These are phyloP conservation scores for Candida oleophila DNA, from an alignment of 805 yeast species.

Conservation along the genomic window DNA sequence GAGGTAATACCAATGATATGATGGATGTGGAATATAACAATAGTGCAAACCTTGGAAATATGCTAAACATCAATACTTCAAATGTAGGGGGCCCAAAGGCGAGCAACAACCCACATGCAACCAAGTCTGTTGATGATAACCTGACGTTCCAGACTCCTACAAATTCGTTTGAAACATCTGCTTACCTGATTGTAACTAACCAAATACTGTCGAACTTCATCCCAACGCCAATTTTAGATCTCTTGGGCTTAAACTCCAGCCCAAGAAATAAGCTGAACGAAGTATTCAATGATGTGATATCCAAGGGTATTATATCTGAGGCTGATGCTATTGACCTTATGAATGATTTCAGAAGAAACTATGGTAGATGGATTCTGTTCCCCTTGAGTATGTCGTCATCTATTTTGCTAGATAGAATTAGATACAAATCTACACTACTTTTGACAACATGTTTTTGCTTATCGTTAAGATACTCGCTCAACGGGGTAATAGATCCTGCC, in stretches of 20 bases:
- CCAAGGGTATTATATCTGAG: slow-evolving; percentile 47
- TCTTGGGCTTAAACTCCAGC: slow-evolving; percentile 16
- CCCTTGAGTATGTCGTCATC: slow-evolving; percentile 53
- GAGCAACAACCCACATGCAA: slow-evolving; percentile 2
- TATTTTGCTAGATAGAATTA: slow-evolving; percentile 47
- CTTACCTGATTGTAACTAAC: slow-evolving; percentile 40
- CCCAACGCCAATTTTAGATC: slow-evolving; percentile 37
- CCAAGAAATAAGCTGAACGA: slow-evolving; percentile 7
- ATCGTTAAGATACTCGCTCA: slow-evolving; percentile 51
- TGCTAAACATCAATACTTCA: slow-evolving; percentile 8
- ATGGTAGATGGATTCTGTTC: slow-evolving; percentile 77
- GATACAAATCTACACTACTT: slow-evolving; percentile 57
- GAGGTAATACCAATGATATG: slow-evolving; percentile 3
- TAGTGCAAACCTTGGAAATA: background rate
- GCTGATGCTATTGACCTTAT: slow-evolving; percentile 51
- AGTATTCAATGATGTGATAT: slow-evolving; percentile 46
- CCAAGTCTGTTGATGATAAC: slow-evolving; percentile 2
- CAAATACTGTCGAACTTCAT: slow-evolving; percentile 25
- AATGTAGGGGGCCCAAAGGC: slow-evolving; percentile 16
- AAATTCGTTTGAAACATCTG: slow-evolving; percentile 39
- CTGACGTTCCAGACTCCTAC: slow-evolving; percentile 35
- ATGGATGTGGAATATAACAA: slow-evolving; percentile 3
- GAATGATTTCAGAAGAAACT: slow-evolving; percentile 60
- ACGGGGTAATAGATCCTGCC: slow-evolving; percentile 20
- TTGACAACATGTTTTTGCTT: slow-evolving; percentile 65